Evolutionary conservation across 192 early-diverging fungal genomes (phyloP), one percentile per base, ranked within the genome.

Genomic region (Fimicolochytrium jonesii): DNA sequence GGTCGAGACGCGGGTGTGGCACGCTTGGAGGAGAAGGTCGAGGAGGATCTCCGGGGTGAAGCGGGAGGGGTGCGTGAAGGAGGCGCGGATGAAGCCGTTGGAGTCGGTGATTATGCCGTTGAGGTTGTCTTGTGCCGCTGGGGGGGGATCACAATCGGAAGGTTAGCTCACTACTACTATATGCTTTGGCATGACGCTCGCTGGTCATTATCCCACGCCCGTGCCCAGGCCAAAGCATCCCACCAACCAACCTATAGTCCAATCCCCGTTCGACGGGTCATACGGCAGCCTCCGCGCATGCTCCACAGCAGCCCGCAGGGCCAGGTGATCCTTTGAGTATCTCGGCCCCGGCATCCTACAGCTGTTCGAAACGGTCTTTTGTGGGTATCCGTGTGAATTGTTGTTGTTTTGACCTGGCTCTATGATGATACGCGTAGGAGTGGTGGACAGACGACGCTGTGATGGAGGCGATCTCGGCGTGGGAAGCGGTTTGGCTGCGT

Each of bases 1-100:
- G 4, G 25, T 20, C 4, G 62, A 64, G 5, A 53, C 25, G 3
- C 25, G 62, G 3, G 62, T 55, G 52, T 55, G 62, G 25, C 34
- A 42, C 17, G 62, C 62, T 29, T 53, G 52, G 2, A 64, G 51
- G 31, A 64, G 36, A 11, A 55, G 51, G 52, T 64, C 62, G 49
- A 64, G 62, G 23, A 64, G 62, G 32, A 55, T 22, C 28, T 42
- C 35, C 18, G 52, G 52, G 7, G 62, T 54, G 32, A 54, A 55
- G 23, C 49, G 49, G 4, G 31, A 23, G 2, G 51, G 17, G 37
- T 32, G 22, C 10, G 49, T 7, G 30, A 64, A 55, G 7, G 62
- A 64, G 26, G 52, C 49, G 1, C 62, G 62, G 18, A 64, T 64
- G 42, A 64, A 64, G 29, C 62, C 62, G 20, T 55, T 64, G n/a